Evolutionary conservation across 208 protist genomes (phyloP).

Genomic region (Leishmania turanica): DNA sequence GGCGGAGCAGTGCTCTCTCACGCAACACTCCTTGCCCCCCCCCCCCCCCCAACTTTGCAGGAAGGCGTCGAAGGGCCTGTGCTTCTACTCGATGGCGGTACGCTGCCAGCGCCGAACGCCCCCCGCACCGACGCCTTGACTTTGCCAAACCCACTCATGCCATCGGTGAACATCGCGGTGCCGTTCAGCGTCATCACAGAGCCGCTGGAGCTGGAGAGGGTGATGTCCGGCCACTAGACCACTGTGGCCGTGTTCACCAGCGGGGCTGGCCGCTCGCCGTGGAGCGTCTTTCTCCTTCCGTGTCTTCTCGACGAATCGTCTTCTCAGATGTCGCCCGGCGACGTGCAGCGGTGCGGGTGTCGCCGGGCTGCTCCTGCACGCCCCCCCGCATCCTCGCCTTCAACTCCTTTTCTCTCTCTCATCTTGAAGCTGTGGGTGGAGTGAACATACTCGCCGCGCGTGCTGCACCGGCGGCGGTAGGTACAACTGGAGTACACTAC

Average conservation of each 20-base stretch:
- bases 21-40: background rate
- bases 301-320: background rate
- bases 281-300: conserved; percentile 1
- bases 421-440: conserved; percentile 34
- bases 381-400: conserved; percentile 31
- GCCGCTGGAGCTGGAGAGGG: conserved; percentile 16
- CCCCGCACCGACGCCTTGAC: conserved; percentile 14
- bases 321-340: conserved; percentile 12
- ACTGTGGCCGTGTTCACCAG: background rate
- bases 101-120: background rate
- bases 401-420: conserved; percentile 39
- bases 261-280: background rate
- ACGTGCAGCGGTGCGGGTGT: background rate
- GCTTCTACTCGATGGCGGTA: conserved; percentile 2
- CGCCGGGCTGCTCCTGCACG: conserved; percentile 11
- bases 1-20: conserved; percentile 22
- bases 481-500: too few relatives aligned
- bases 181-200: conserved; percentile 39
- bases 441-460: conserved; percentile 31
- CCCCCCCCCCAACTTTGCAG: conserved; percentile 17
- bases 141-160: conserved; percentile 55
- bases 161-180: conserved; percentile 48
- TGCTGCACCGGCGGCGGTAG: conserved; percentile 12
- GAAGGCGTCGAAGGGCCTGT: conserved; percentile 9
- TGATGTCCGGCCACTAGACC: conserved; percentile 12